These are phyloP conservation scores for Phytophthora cactorum DNA, from an alignment of 352 stramenopile genomes.

Conservation along the genomic window DNA sequence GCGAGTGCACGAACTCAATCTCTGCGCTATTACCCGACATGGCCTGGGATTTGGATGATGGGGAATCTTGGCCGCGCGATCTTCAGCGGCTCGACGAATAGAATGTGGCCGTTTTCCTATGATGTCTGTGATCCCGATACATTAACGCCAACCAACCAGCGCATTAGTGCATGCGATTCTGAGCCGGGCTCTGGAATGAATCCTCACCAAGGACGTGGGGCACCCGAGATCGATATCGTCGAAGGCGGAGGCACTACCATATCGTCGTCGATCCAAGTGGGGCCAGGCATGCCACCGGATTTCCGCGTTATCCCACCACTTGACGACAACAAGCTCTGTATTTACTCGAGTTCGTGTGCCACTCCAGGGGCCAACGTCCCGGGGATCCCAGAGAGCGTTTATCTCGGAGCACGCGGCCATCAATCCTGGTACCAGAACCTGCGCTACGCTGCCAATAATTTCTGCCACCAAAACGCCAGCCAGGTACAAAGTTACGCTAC, in stretches of 20 bases:
- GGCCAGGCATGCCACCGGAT: constrained; percentile 59
- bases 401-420: constrained; percentile 48
- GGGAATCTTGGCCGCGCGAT: constrained; percentile 94
- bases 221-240: constrained; percentile 95
- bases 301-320: constrained; percentile 48
- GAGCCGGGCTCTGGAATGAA: constrained; percentile 91
- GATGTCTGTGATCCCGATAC: constrained; percentile 75
- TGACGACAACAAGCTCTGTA: constrained; percentile 44
- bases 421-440: constrained; percentile 70
- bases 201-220: constrained; percentile 79
- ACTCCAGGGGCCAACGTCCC: constrained; percentile 54
- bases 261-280: constrained; percentile 75
- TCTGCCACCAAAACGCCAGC: constrained; percentile 41
- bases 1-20: constrained; percentile 38
- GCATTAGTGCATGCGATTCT: constrained; percentile 85
- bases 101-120: constrained; percentile 96
- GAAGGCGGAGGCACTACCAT: constrained; percentile 83
- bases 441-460: constrained; percentile 68
- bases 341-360: constrained; percentile 53
- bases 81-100: constrained; percentile 91
- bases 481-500: constrained; percentile 33
- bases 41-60: constrained; percentile 95
- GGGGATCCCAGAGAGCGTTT: constrained; percentile 51
- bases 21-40: constrained; percentile 66
- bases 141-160: constrained; percentile 45